Percentiles rank a stretch among this genome's conserved stretches.
phyloP scores from a whole-genome alignment of 2,329 filamentous ascomycete species.

The Raffaelea albimanens region DNA sequence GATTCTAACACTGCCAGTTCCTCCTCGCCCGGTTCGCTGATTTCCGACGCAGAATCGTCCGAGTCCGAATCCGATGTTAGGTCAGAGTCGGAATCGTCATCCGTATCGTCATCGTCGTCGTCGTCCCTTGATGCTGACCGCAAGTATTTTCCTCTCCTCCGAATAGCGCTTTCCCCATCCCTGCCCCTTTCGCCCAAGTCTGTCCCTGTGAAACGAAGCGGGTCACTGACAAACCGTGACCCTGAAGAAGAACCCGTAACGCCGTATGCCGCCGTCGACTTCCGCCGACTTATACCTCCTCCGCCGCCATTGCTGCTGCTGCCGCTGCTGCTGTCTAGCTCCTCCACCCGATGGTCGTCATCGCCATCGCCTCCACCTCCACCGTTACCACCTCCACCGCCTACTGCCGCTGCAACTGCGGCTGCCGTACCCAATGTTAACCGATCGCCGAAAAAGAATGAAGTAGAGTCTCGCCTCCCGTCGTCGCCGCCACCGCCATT shows the following conservation, averaged over 20 bases:
- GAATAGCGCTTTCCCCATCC: conserved; percentile 1
- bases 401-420: not conserved
- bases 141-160: conserved; percentile 26
- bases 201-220: conserved; percentile 50
- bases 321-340: conserved; percentile 53
- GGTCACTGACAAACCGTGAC: conserved; percentile 47
- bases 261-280: conserved; percentile 3
- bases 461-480: not conserved
- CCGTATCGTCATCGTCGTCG: conserved; percentile 32
- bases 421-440: not conserved
- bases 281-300: conserved; percentile 24
- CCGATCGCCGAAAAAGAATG: not conserved
- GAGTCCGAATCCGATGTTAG: conserved; percentile 22
- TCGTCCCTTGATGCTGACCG: conserved; percentile 29
- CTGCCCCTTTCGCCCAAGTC: conserved; percentile 39
- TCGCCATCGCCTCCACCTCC: conserved; percentile 4
- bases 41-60: conserved; percentile 35
- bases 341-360: conserved; percentile 49
- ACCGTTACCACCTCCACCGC: not conserved
- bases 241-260: conserved; percentile 1
- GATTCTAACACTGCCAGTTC: conserved; percentile 70
- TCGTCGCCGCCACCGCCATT: too few relatives aligned
- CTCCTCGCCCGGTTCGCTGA: conserved; percentile 23
- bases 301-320: conserved; percentile 44
- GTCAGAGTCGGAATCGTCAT: not conserved